phyloP scores from a whole-genome alignment of 371 early-diverging fungal genomes.

The Syncephalastrum sp. region DNA sequence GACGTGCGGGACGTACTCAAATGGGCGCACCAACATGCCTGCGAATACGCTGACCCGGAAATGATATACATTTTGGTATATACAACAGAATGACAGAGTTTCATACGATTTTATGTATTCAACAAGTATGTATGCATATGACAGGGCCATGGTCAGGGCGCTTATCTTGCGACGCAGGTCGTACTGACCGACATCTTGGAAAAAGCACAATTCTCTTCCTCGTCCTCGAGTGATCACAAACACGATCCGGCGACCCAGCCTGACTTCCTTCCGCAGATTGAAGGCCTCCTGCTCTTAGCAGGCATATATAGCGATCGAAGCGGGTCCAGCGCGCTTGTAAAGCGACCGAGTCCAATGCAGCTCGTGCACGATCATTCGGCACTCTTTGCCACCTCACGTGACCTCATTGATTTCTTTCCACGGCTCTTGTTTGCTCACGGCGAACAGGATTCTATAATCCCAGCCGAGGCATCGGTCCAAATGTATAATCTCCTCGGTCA shows the following conservation, averaged over 20 bases:
- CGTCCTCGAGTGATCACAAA: slow-evolving; percentile 2
- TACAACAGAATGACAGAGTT: slow-evolving; percentile 1
- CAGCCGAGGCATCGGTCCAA: slow-evolving; percentile 33
- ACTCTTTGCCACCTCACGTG: slow-evolving; percentile 33
- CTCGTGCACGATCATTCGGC: slow-evolving; percentile 21
- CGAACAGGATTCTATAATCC: slow-evolving; percentile 36
- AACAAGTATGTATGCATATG: background rate
- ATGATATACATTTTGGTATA: slow-evolving; percentile 63
- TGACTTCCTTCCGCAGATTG: slow-evolving; percentile 50
- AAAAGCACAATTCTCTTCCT: slow-evolving; percentile 13
- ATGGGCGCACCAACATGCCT: slow-evolving; percentile 57
- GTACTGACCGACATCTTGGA: slow-evolving; percentile 41
- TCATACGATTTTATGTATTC: background rate
- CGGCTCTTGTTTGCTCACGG: slow-evolving; percentile 49
- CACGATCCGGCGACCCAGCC: slow-evolving; percentile 12
- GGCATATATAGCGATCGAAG: background rate
- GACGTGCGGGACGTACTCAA: slow-evolving; percentile 62
- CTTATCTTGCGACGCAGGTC: slow-evolving; percentile 42
- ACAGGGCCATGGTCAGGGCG: slow-evolving; percentile 56
- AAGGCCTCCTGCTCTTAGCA: slow-evolving; percentile 53
- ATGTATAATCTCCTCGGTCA: slow-evolving; percentile 45
- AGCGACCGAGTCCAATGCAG: slow-evolving; percentile 17
- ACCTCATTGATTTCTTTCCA: slow-evolving; percentile 38
- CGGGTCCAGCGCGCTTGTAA: background rate
- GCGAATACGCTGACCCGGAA: slow-evolving; percentile 46